Percentiles rank a stretch among this genome's conserved stretches.
Evolutionary conservation across 2,329 filamentous ascomycete genomes (phyloP).

Genomic region (Paracoccidioides lutzii): DNA sequence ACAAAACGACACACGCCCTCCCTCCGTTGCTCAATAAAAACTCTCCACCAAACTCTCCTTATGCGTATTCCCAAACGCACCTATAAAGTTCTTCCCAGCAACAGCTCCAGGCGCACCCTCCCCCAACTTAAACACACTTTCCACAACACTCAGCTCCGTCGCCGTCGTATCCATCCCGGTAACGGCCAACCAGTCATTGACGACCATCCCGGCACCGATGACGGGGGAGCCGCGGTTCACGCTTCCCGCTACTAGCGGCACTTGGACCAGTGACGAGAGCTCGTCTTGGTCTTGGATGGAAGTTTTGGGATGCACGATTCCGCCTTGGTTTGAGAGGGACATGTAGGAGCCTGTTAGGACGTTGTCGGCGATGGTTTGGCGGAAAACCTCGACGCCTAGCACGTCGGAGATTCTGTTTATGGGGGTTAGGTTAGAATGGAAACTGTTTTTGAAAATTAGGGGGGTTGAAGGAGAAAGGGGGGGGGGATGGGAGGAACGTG

Average conservation of each 20-base stretch:
- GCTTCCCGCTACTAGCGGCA: conserved; percentile 85
- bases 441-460: not conserved
- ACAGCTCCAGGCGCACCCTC: conserved; percentile 53
- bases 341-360: conserved; percentile 95
- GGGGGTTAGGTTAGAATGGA: not conserved
- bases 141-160: conserved; percentile 92
- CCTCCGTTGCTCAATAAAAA: conserved; percentile 57
- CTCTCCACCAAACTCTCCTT: conserved; percentile 99
- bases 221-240: conserved; percentile 89
- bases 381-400: conserved; percentile 47
- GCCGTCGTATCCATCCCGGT: conserved; percentile 89
- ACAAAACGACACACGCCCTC: not conserved
- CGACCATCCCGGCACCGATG: conserved; percentile 92
- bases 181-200: conserved; percentile 95
- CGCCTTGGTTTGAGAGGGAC: conserved; percentile 88
- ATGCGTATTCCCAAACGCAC: conserved; percentile 43
- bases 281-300: conserved; percentile 97
- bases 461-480: not conserved
- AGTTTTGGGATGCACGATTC: conserved; percentile 94
- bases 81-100: conserved; percentile 52
- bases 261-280: conserved; percentile 81
- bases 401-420: conserved; percentile 63
- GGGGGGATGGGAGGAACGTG: not conserved
- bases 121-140: conserved; percentile 88
- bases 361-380: conserved; percentile 92